Evolutionary conservation across 805 yeast genomes (phyloP), one percentile per base, ranked within the genome.

Genomic region (Barnettozyma sp.): DNA sequence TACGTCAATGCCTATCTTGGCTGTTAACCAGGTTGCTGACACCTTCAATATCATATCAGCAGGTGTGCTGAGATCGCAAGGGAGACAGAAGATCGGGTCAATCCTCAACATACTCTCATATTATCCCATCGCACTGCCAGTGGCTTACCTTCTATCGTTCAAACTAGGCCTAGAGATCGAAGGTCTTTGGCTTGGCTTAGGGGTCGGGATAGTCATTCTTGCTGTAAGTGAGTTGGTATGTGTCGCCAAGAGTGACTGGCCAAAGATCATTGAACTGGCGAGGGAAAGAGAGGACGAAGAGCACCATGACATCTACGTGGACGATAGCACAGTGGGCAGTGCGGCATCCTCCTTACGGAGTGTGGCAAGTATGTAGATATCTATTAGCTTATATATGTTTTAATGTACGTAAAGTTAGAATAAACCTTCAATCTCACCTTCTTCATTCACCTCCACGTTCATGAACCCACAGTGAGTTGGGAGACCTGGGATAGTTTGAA

Each of bases 391-490:
- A 9, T 25, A 25, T 4, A 25, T 14, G 4, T 25, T 14, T 25
- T 14, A 14, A 4, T 25, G 14, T 12, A 12, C 16, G n/a, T 25
- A 7, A 14, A 14, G n/a, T 29, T 68, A 88, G 58, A 88, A 88
- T 58, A 88, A 70, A 21, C 97, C 92, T 50, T 82, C 95, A 49
- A 90, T 88, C 55, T 87, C 87, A 39, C 97, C 98, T 22, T 85
- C 82, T 13, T 68, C 73, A 58, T 82, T 77, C 36, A 90, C 92
- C 62, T 90, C 98, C 40, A 90, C 96, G 55, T 88, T 84, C 95
- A 90, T 85, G 68, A 83, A 90, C 18, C 97, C 97, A 49, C 94
- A 82, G 58, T 84, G 88, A 8, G 97, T 90, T 38, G 97, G 94
- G 55, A 90, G 68, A 42, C 98, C 98, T 19, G 98, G 98, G 50